Evolutionary conservation across 805 yeast genomes (phyloP), one percentile per base, ranked within the genome.

Genomic region (Pichia paraexigua): DNA sequence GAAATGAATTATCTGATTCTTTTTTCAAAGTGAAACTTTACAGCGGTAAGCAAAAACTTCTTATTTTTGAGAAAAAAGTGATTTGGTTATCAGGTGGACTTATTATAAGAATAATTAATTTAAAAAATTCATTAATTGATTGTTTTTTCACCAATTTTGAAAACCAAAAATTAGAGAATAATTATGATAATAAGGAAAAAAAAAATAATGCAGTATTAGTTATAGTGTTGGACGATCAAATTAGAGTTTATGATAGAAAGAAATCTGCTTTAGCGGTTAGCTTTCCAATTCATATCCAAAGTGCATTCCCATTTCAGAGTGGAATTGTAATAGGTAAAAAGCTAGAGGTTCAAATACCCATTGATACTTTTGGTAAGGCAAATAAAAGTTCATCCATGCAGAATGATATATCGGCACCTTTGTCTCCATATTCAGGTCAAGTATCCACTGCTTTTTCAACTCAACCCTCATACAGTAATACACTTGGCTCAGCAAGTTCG

Each of bases 261-360:
- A 94, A 94, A 2, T 73, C 78, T 28, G 71, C 78, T 1, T 78
- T 78, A 52, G 73, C 77, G 1, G 76, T 83, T 12, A 81, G 80
- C 57, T 78, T 90, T 55, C 95, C 97, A 0, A 87, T 89, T 56
- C 69, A 70, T 8, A 74, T 87, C 25, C 73, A 70, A 39, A 71
- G 71, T 27, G 91, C 85, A 2, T 76, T 84, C 53, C 76, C 85
- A 12, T 85, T 81, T 59, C 80, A 79, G 24, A 74, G 78, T 41
- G 97, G 97, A 0, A 61, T 88, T 4, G 67, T 90, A 0, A 54
- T 66, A 22, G 60, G 61, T 22, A 65, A 63, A 41, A 65, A 60
- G 37, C 51, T 52, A 11, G 64, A 62, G 30, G 45, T 22, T 37
- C 41, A 39, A 49, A 48, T 25, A 21, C 40, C 27, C 2, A n/a